These are phyloP conservation scores for Xylaria arbuscula DNA, from an alignment of 2,329 filamentous ascomycete genomes.

Conservation along the genomic window DNA sequence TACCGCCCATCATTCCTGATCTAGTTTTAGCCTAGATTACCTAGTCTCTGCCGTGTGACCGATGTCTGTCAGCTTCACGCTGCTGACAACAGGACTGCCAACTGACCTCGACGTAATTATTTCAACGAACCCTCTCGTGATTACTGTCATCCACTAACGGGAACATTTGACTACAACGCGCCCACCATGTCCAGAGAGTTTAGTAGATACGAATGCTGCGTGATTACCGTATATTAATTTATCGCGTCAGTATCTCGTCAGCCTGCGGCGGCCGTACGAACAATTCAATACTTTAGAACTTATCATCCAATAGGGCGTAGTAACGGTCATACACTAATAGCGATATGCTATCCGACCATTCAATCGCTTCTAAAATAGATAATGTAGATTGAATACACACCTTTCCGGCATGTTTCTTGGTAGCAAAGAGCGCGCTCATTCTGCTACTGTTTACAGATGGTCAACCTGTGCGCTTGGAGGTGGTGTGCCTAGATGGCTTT, in stretches of 20 bases:
- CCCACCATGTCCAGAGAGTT: slow-evolving; percentile 5
- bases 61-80: slow-evolving; percentile 26
- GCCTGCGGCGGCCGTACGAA: slow-evolving; percentile 21
- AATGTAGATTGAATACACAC: slow-evolving; percentile 37
- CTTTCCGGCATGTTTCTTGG: slow-evolving; percentile 24
- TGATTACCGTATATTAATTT: slow-evolving; percentile 31
- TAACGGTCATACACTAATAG: neutral
- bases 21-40: slow-evolving; percentile 11
- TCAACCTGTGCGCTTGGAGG: slow-evolving; percentile 5
- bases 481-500: neutral
- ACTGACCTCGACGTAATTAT: slow-evolving; percentile 14
- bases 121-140: slow-evolving; percentile 29
- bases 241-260: slow-evolving; percentile 38
- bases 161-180: slow-evolving; percentile 2
- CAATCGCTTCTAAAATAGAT: slow-evolving; percentile 11
- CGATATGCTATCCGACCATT: slow-evolving; percentile 7
- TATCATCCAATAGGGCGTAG: slow-evolving; percentile 4
- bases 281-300: slow-evolving; percentile 15
- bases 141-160: slow-evolving; percentile 13
- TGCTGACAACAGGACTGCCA: slow-evolving; percentile 28
- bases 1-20: slow-evolving; percentile 20
- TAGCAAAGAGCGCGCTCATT: slow-evolving; percentile 8
- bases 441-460: slow-evolving; percentile 18
- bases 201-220: slow-evolving; percentile 9
- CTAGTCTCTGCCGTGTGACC: slow-evolving; percentile 20